Conservation (phyloP, 192 early-diverging fungal species). For the Chytriomyces hyalinus region DNA sequence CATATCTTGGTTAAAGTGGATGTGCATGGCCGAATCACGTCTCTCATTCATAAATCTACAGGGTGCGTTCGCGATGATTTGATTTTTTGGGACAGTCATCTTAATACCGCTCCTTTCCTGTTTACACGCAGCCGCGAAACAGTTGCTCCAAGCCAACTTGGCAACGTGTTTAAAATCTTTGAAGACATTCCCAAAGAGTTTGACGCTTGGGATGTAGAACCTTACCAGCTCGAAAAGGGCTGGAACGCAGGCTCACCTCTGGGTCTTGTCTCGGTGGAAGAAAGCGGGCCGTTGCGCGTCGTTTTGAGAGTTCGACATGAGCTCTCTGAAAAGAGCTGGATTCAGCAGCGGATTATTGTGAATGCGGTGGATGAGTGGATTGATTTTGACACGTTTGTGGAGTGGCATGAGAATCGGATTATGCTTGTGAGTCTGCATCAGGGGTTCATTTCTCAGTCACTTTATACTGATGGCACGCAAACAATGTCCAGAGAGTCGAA, state of each 20-base stretch:
- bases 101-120: background rate
- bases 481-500: slow-evolving; percentile 75
- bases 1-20: background rate
- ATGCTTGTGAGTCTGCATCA: slow-evolving; percentile 64
- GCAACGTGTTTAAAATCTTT: slow-evolving; percentile 79
- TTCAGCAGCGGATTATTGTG: slow-evolving; percentile 79
- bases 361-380: slow-evolving; percentile 71
- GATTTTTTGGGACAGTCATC: background rate
- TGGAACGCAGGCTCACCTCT: slow-evolving; percentile 50
- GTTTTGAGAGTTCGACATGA: slow-evolving; percentile 68
- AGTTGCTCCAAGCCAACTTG: slow-evolving; percentile 54
- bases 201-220: slow-evolving; percentile 71
- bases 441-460: background rate
- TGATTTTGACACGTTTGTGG: slow-evolving; percentile 85
- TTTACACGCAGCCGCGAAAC: slow-evolving; percentile 49
- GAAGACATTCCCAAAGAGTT: slow-evolving; percentile 85
- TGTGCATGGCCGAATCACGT: slow-evolving; percentile 18
- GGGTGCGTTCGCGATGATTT: background rate
- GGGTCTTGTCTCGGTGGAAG: slow-evolving; percentile 64
- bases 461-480: background rate
- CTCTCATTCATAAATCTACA: slow-evolving; percentile 10
- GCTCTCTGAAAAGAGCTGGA: slow-evolving; percentile 66
- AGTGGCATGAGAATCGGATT: slow-evolving; percentile 91
- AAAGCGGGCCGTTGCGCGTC: slow-evolving; percentile 81
- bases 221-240: slow-evolving; percentile 89